Evolutionary conservation across 2,329 filamentous ascomycete genomes (phyloP), one percentile per base, ranked within the genome.

Genomic region (Cladosporium cucumerinum): DNA sequence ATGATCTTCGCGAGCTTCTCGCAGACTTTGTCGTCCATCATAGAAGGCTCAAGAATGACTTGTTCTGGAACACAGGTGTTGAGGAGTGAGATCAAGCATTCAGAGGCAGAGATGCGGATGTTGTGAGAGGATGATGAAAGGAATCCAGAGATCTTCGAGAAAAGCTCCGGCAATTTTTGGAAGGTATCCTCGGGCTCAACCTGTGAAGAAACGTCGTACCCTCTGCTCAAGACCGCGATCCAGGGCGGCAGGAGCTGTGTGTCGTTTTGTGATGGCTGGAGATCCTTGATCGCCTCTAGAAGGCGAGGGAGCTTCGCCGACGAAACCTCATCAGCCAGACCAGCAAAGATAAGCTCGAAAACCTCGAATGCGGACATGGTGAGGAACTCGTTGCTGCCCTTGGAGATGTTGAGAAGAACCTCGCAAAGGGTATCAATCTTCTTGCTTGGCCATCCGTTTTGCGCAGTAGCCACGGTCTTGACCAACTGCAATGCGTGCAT

Each of bases 291-390:
- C 61, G 95, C 93, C 69, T 97, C 93, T 72, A 98, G 85, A 14
- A 99, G 84, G 64, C 91, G 87, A 2, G 93, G 93, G 14, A 99
- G 84, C 79, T 98, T 99, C 0, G 92, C 86, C 2, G 93, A 96
- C 0, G 93, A 91, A 57, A 93, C 85, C 70, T 96, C 92, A 69
- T 93, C 90, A 18, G 88, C 86, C 89, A 99, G 93, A 8, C 93
- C 90, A 71, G 90, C 89, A 70, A 99, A 98, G 52, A 98, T 96
- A 76, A 96, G 90, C 77, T 99, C 95, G 72, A 99, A 99, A 4
- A 98, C 94, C 69, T 97, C 94, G 72, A 99, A 97, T 0, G 93
- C 91, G 12, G 92, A 90, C 89, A 98, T 96, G 34, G 93, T 96
- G 82, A 99, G 89, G 77, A 94, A 96, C 76, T 98, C 93, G 76